Conservation (phyloP, 208 protist genomes). For the Leishmania turanica region DNA sequence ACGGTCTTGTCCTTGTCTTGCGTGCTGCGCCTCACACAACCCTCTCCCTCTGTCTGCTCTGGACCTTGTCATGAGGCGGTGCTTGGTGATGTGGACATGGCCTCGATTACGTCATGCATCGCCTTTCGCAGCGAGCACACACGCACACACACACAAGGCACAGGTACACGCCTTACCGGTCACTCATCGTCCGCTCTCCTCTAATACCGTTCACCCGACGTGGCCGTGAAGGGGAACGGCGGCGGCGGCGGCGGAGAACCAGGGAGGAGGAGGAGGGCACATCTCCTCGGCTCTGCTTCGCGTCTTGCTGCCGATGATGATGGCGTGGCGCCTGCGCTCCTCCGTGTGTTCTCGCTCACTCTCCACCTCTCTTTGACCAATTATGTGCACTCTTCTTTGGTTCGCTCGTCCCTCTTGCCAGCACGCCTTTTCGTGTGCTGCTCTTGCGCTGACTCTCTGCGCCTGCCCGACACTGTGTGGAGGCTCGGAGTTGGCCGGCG, state of each 20-base stretch:
- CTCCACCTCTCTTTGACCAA: background rate
- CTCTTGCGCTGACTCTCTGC: background rate
- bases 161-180: background rate
- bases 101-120: background rate
- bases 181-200: background rate
- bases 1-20: background rate
- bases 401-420: background rate
- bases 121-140: background rate
- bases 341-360: background rate
- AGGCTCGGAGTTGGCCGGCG: too few relatives aligned
- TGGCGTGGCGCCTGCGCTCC: background rate
- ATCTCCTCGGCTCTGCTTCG: background rate
- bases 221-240: background rate
- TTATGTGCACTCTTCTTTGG: background rate
- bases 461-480: background rate
- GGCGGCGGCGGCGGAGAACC: background rate
- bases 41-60: background rate
- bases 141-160: background rate
- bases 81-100: background rate
- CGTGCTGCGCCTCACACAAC: background rate
- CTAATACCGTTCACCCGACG: background rate
- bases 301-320: background rate
- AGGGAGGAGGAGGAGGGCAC: background rate
- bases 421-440: background rate
- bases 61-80: background rate